Base-by-base conservation (phyloP, 192 early-diverging fungal species). In the Backusella psychrophila region DNA sequence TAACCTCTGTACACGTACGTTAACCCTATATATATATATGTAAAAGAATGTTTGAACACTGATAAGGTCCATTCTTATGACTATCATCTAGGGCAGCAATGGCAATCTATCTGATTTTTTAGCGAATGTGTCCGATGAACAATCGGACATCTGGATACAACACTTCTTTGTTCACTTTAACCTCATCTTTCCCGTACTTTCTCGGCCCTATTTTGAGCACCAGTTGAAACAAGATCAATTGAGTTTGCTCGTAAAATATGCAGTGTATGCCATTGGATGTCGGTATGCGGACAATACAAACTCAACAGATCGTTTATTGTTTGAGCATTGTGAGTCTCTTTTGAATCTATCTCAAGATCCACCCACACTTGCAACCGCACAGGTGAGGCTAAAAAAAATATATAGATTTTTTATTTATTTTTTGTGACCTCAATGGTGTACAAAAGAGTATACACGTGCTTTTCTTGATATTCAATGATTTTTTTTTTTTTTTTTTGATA, bases 121-220 rank as follows among this genome's bases (percentile, higher is more conserved):
- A 65, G 53, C 35, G 44, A 77, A 75, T 36, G 42, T 44, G 11
- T 29, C 49, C 14, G 31, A 44, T 31, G 65, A 69, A 66, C 33
- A 44, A 38, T 74, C 77, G 36, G 66, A 66, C 46, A 26, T 67
- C 14, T 70, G 66, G 42, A 76, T 66, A 52, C 53, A 76, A 17
- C 42, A 69, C n/a, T 83, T 56, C 34, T 83, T 83, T 73, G 38
- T 26, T 49, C 63, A 83, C 41, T 79, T 83, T 72, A 83, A 83
- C 56, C 44, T 74, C 41, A 49, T 83, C 4, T 83, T 83, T 26
- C 82, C 82, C 11, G 65, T 83, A 15, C 56, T 83, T 23, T 77
- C 71, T 19, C 65, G 73, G 15, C 78, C 78, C 7, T 73, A 77
- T 39, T 83, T 83, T 44, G 59, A 77, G 26, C 66, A 46, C 59